These are phyloP conservation scores for Cyclotella baltica DNA, from an alignment of 108 stramenopile species.

Conservation along the genomic window DNA sequence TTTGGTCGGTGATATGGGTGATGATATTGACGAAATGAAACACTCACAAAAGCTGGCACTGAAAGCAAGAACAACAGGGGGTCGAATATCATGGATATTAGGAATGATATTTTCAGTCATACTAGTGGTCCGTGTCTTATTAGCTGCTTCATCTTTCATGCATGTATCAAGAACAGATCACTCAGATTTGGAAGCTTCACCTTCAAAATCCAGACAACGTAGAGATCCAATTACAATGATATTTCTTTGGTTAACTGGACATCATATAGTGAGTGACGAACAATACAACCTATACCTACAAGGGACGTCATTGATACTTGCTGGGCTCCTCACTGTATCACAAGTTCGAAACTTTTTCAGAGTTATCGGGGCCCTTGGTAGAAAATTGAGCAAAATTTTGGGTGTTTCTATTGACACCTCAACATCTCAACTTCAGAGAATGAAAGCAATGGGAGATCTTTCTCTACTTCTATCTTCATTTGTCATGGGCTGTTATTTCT, in stretches of 20 bases:
- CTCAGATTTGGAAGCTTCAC: neutral
- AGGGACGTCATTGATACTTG: slow-evolving; percentile 67
- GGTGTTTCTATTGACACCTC: slow-evolving; percentile 8
- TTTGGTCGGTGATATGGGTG: slow-evolving; percentile 66
- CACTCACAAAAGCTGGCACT: slow-evolving; percentile 60
- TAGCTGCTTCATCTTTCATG: slow-evolving; percentile 51
- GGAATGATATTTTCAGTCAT: slow-evolving; percentile 74
- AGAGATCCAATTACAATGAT: slow-evolving; percentile 66
- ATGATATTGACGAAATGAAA: slow-evolving; percentile 77
- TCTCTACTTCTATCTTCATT: slow-evolving; percentile 25
- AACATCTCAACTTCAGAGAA: neutral
- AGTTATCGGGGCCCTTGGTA: slow-evolving; percentile 58
- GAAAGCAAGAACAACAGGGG: slow-evolving; percentile 65
- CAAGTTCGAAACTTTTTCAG: slow-evolving; percentile 76
- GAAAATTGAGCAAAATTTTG: slow-evolving; percentile 40
- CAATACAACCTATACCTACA: slow-evolving; percentile 69
- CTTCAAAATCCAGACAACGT: neutral
- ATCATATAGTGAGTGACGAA: slow-evolving; percentile 58
- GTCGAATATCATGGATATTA: slow-evolving; percentile 52
- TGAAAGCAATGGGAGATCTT: neutral
- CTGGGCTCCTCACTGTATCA: slow-evolving; percentile 67
- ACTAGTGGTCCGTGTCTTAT: slow-evolving; percentile 63
- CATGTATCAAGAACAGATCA: slow-evolving; percentile 6
- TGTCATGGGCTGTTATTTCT: slow-evolving; percentile 73
- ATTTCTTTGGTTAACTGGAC: slow-evolving; percentile 73